phyloP scores from a whole-genome alignment of 371 early-diverging fungal species.

The Syncephalastrum monosporum region DNA sequence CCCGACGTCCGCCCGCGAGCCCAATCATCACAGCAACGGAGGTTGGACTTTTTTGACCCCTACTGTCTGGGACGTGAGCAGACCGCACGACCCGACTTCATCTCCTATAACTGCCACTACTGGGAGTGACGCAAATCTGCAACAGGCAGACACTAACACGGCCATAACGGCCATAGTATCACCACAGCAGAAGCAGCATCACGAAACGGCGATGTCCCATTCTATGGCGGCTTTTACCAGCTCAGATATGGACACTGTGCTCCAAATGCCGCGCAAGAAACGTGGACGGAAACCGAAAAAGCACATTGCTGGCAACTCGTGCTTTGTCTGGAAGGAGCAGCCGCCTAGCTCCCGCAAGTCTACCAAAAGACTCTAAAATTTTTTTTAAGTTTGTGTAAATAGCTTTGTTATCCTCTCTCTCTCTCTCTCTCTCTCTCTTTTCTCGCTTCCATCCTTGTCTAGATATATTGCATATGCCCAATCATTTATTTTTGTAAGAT shows the following conservation, averaged over 20 bases:
- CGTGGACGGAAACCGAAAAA: slow-evolving; percentile 50
- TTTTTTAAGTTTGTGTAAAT: slow-evolving; percentile 1
- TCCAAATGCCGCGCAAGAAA: slow-evolving; percentile 44
- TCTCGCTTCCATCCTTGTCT: neutral
- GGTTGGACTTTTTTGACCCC: slow-evolving; percentile 50
- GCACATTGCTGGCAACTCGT: slow-evolving; percentile 49
- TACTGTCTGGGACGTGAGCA: slow-evolving; percentile 44
- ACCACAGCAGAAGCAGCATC: neutral
- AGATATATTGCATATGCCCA: slow-evolving; percentile 1
- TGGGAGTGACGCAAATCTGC: too few relatives aligned
- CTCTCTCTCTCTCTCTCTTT: neutral
- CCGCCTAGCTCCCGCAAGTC: slow-evolving; percentile 1
- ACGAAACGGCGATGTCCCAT: slow-evolving; percentile 20
- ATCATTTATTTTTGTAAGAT: slow-evolving; percentile 6
- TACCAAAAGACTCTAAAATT: too few relatives aligned
- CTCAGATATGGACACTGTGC: slow-evolving; percentile 37
- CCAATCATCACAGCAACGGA: slow-evolving; percentile 28
- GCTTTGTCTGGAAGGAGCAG: slow-evolving; percentile 45
- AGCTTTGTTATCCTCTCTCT: slow-evolving; percentile 3
- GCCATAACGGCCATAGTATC: neutral
- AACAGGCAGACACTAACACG: neutral
- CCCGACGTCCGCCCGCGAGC: slow-evolving; percentile 26
- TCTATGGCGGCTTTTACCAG: slow-evolving; percentile 44
- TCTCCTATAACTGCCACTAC: neutral
- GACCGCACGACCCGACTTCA: slow-evolving; percentile 1